These are phyloP conservation scores for Brassica balearica DNA, from an alignment of 441 rosid genomes.

Conservation along the genomic window DNA sequence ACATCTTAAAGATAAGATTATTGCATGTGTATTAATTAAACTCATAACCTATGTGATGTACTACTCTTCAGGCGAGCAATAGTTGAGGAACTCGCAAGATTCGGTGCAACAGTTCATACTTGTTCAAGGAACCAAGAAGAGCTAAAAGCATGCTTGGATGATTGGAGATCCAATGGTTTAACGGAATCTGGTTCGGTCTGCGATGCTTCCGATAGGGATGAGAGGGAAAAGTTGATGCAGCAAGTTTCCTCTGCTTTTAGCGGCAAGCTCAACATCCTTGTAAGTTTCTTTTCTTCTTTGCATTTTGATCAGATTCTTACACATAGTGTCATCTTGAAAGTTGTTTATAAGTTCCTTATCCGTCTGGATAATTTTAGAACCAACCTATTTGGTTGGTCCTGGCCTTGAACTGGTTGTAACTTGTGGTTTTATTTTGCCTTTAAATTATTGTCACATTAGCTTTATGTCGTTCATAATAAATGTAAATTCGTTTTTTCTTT, in stretches of 20 bases:
- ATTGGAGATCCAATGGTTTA: constrained; percentile 58
- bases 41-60: not conserved
- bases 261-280: constrained; percentile 49
- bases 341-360: too few species aligned
- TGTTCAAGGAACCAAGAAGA: constrained; percentile 71
- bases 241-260: constrained; percentile 46
- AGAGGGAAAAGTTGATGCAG: constrained; percentile 53
- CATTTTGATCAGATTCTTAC: not conserved
- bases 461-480: too few species aligned
- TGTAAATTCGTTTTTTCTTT: too few species aligned
- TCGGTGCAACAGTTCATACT: constrained; percentile 63
- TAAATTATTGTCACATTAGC: too few species aligned
- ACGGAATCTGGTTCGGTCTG: constrained; percentile 64
- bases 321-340: not conserved
- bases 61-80: constrained; percentile 48
- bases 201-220: constrained; percentile 54
- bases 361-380: not conserved
- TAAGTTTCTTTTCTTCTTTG: constrained; percentile 38
- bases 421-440: too few species aligned
- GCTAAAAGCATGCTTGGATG: constrained; percentile 52
- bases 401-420: too few species aligned
- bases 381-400: too few species aligned
- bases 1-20: not conserved
- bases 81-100: constrained; percentile 67
- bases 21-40: not conserved